These are phyloP conservation scores for Acer saccharum DNA, from an alignment of 345 rosid species.

Conservation along the genomic window DNA sequence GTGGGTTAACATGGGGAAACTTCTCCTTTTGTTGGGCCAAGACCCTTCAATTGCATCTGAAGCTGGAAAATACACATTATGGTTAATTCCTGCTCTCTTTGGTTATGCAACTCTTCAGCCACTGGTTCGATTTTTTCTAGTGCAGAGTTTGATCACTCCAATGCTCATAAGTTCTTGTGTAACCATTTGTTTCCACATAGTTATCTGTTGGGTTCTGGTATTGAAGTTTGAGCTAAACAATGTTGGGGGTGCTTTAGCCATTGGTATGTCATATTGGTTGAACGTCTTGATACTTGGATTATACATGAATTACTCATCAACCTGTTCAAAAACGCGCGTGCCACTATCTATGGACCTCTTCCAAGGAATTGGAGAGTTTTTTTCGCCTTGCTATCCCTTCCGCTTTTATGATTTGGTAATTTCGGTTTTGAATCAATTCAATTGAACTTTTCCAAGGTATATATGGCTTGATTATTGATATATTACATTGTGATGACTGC, in stretches of 20 bases:
- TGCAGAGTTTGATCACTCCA: slow-evolving; percentile 57
- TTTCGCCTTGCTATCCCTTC: slow-evolving; percentile 73
- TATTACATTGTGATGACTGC: slow-evolving; percentile 10
- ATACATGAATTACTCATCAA: slow-evolving; percentile 48
- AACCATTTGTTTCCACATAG: slow-evolving; percentile 44
- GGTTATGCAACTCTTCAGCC: slow-evolving; percentile 65
- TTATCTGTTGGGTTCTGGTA: slow-evolving; percentile 63
- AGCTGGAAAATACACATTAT: slow-evolving; percentile 53
- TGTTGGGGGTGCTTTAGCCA: slow-evolving; percentile 54
- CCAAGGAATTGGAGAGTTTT: slow-evolving; percentile 50
- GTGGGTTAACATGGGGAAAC: slow-evolving; percentile 57
- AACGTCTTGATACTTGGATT: slow-evolving; percentile 51
- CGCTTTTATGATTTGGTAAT: slow-evolving; percentile 71
- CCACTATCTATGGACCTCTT: slow-evolving; percentile 47
- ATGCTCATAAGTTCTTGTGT: slow-evolving; percentile 53
- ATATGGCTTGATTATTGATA: too few relatives aligned
- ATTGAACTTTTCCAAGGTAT: neutral
- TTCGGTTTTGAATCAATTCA: neutral
- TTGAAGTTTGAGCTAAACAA: slow-evolving; percentile 47
- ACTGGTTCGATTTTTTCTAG: slow-evolving; percentile 53
- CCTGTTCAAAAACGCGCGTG: slow-evolving; percentile 48
- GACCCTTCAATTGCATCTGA: slow-evolving; percentile 58
- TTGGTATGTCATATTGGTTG: slow-evolving; percentile 54
- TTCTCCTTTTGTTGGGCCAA: slow-evolving; percentile 56
- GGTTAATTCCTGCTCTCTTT: slow-evolving; percentile 64